Evolutionary conservation across 108 stramenopile genomes (phyloP).

Genomic region (Cyclostephanos tholiformis): DNA sequence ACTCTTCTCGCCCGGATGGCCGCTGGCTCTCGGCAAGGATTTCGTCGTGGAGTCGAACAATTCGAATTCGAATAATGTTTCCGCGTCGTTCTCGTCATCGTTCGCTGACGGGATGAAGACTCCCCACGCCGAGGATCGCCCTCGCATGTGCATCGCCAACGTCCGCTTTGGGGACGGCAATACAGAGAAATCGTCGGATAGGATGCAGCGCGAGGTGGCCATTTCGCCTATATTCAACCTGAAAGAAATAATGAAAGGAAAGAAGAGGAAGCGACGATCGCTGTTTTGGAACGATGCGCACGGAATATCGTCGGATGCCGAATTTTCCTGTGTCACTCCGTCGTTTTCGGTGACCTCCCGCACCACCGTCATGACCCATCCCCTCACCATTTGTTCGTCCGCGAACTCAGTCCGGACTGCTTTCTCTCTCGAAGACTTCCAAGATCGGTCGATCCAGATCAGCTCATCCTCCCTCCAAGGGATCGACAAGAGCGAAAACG

Average conservation of each 20-base stretch:
- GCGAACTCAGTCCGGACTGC: constrained; percentile 25
- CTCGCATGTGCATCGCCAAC: constrained; percentile 44
- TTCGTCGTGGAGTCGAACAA: constrained; percentile 18
- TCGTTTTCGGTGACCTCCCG: constrained; percentile 39
- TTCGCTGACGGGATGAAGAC: constrained; percentile 34
- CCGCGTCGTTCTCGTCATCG: constrained; percentile 19
- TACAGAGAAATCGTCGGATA: constrained; percentile 11
- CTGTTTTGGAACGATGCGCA: constrained; percentile 19
- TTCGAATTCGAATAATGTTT: constrained; percentile 7
- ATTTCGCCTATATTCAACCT: constrained; percentile 42
- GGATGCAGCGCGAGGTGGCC: constrained; percentile 36
- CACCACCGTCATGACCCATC: constrained; percentile 37
- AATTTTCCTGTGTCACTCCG: constrained; percentile 31
- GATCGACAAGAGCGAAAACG: background rate
- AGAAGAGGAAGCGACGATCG: constrained; percentile 33
- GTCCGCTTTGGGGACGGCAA: constrained; percentile 41
- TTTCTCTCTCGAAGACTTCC: constrained; percentile 18
- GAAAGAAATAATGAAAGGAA: constrained; percentile 7
- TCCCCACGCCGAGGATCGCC: constrained; percentile 42
- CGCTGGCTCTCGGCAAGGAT: constrained; percentile 24
- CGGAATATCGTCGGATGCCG: background rate
- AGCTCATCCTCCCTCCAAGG: constrained; percentile 8
- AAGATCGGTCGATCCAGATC: constrained; percentile 14
- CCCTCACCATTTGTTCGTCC: constrained; percentile 43
- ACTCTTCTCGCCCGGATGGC: constrained; percentile 34